Base-by-base conservation (phyloP, 257 asterid species). In the Ilex aquifolium region DNA sequence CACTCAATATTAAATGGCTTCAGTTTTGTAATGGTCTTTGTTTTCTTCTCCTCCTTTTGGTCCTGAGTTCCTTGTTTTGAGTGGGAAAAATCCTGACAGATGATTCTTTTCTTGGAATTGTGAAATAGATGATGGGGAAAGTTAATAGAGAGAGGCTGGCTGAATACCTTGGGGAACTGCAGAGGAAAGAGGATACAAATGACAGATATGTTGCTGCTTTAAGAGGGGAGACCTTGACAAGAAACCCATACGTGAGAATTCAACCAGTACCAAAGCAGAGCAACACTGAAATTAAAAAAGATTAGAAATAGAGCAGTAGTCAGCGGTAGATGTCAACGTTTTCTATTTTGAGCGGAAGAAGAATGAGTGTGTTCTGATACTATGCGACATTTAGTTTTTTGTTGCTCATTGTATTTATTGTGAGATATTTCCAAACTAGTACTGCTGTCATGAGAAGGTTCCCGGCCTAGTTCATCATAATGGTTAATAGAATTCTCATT, bases 181-280 rank as follows among this genome's bases (percentile, higher is more conserved):
- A 85, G 82, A 80, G 95, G 75, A 92, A 89, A 59, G 96, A 92
- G 79, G 64, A 92, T 56, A 92, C 99, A 15, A 87, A 89, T 71
- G 99, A 92, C 72, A 83, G 95, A 68, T 91, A 91, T 49, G 85
- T 83, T 60, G 96, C 98, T 76, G 98, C 98, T 50, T 70, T 91
- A 60, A 88, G 57, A 74, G 98, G 98, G 36, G 95, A 91, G 78
- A 91, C 95, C 8, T 77, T 91, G 68, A 91, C 92, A 48, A 81
- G 98, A 70, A 91, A 91, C 29, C 96, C 95, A 2, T 91, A 88
- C 61, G 84, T 68, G 65, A 86, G 96, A 72, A 85, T 91, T 69
- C 98, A 91, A 73, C 87, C 91, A 62, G 82, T 86, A 29, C 68
- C 90, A 21, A 69, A 76, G 67, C 80, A 84, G 17, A 69, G 49